A percentile compares a stretch with the other conserved stretches of the same genome.
phyloP scores from a whole-genome alignment of 2,329 filamentous ascomycete species.

The Tolypocladium cylindrosporum region DNA sequence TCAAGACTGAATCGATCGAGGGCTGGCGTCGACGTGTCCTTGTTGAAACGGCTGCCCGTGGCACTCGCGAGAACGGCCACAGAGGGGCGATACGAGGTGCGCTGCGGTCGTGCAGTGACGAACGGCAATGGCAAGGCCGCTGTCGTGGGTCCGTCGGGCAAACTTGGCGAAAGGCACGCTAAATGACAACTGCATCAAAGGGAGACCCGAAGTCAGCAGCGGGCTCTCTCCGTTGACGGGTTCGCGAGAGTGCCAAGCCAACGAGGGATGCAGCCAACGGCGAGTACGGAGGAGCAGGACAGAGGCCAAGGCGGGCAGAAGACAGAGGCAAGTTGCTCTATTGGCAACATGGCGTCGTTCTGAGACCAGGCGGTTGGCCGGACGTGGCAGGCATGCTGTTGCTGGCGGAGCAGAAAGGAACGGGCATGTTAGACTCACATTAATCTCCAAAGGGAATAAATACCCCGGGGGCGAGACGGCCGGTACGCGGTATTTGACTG shows the following conservation, averaged over 20 bases:
- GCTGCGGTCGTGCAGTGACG: conserved; percentile 1
- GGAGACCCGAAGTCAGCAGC: neutral
- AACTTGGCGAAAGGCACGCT: conserved; percentile 3
- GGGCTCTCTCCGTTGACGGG: neutral
- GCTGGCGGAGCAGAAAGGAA: conserved; percentile 16
- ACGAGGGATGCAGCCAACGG: neutral
- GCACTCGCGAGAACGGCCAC: neutral
- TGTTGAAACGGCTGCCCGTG: neutral
- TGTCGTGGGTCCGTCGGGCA: neutral
- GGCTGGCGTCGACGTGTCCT: neutral
- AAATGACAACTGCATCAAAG: conserved; percentile 17
- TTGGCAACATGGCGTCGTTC: conserved; percentile 1
- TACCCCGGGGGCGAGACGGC: neutral
- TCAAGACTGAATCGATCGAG: neutral
- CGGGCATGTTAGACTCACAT: conserved; percentile 20
- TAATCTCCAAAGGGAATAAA: conserved; percentile 19
- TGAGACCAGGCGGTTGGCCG: conserved; percentile 17
- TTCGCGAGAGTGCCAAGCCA: neutral
- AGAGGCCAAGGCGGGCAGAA: conserved; percentile 3
- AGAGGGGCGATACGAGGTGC: conserved; percentile 3
- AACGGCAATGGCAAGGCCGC: neutral
- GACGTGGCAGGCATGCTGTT: conserved; percentile 16
- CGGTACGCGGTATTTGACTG: neutral
- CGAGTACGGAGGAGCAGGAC: neutral
- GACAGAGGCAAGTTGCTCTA: neutral